Percentiles rank a stretch among this genome's conserved stretches.
phyloP scores from a whole-genome alignment of 1,284 basidiomycete species.

The Ganoderma multipileum region DNA sequence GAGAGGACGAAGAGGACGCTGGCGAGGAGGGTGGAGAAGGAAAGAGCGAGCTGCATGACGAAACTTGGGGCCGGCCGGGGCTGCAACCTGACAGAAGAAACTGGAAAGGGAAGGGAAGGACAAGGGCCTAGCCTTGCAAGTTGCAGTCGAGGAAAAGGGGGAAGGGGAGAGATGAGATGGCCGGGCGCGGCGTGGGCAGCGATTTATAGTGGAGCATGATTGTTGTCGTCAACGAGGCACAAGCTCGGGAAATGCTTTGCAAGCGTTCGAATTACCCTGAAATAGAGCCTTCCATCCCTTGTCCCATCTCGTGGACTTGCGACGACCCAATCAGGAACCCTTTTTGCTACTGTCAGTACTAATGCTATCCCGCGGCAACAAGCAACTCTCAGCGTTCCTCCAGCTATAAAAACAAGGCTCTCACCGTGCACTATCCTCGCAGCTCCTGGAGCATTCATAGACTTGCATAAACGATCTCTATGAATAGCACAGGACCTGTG shows the following conservation, averaged over 20 bases:
- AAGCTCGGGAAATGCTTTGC: conserved; percentile 3
- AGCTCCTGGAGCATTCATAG: background rate
- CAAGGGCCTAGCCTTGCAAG: conserved; percentile 42
- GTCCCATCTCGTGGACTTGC: background rate
- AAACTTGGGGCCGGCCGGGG: conserved; percentile 34
- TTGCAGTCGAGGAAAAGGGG: conserved; percentile 30
- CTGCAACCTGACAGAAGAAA: conserved; percentile 38
- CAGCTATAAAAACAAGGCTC: background rate
- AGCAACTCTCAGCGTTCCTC: background rate
- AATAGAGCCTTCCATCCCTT: conserved; percentile 2
- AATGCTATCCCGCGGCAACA: background rate
- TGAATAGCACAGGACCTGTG: background rate
- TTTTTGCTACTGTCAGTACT: background rate
- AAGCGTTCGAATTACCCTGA: conserved; percentile 11
- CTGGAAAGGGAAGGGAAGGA: conserved; percentile 33
- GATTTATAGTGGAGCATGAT: conserved; percentile 24
- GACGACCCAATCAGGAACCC: background rate
- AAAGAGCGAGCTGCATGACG: conserved; percentile 60
- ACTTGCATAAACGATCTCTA: background rate
- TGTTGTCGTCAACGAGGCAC: conserved; percentile 27
- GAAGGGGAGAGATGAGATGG: conserved; percentile 16
- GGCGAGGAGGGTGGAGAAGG: conserved; percentile 60
- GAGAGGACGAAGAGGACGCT: conserved; percentile 55
- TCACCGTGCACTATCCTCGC: background rate
- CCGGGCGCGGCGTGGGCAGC: background rate